phyloP scores from a whole-genome alignment of 179 eudicot genomes.

The Heliamphora ciliata region DNA sequence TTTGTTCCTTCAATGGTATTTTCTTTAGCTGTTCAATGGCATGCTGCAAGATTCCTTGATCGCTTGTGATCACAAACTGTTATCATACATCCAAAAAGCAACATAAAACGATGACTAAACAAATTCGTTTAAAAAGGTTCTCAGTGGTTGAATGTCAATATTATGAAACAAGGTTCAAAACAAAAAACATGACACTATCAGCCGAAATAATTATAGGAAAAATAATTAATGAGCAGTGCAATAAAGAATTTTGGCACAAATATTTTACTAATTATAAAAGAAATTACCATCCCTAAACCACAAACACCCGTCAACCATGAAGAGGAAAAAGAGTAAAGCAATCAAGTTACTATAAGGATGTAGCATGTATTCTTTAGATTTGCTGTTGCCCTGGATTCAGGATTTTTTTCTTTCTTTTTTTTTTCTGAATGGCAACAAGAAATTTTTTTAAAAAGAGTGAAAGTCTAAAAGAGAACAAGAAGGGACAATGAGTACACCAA shows the following conservation, averaged over 20 bases:
- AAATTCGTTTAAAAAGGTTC: not conserved
- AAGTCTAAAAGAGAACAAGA: no score
- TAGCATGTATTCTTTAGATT: not conserved
- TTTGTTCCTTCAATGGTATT: constrained; percentile 89
- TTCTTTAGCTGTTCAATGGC: constrained; percentile 80
- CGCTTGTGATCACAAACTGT: constrained; percentile 86
- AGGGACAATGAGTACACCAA: no score
- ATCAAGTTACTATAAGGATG: not conserved
- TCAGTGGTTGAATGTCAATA: not conserved
- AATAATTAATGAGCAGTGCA: not conserved
- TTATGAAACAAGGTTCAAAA: not conserved
- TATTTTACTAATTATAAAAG: not conserved
- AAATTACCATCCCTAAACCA: not conserved
- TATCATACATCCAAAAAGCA: not conserved
- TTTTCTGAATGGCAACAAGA: no score
- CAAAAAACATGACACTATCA: not conserved
- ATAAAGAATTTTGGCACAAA: not conserved
- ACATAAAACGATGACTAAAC: not conserved
- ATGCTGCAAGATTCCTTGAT: constrained; percentile 69
- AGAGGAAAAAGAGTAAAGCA: not conserved
- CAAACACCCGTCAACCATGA: not conserved
- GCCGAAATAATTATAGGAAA: not conserved
- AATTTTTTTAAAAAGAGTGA: no score
- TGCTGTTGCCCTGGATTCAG: not conserved
- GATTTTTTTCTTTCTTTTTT: not conserved